Percentiles rank a stretch among this genome's conserved stretches.
Evolutionary conservation across 129 eudicot species (phyloP).

Genomic region (Helianthus annuus): DNA sequence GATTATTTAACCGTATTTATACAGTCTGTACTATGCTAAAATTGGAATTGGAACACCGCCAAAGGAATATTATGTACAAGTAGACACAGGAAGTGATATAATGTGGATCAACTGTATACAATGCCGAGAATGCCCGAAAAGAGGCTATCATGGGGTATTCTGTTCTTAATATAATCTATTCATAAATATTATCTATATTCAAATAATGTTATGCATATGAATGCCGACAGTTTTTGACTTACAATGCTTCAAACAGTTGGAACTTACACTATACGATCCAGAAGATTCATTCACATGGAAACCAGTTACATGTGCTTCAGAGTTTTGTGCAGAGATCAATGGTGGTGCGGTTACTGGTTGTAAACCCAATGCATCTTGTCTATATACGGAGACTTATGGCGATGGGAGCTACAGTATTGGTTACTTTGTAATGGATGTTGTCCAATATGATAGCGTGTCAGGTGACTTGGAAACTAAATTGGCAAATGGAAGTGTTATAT

Average conservation of each 20-base stretch:
- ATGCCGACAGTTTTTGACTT: neutral
- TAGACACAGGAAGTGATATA: constrained; percentile 86
- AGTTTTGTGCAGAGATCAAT: constrained; percentile 62
- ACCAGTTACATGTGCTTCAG: constrained; percentile 48
- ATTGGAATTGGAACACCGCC: constrained; percentile 85
- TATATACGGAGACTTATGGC: constrained; percentile 65
- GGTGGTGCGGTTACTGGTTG: constrained; percentile 54
- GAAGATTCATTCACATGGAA: constrained; percentile 60
- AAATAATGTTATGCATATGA: constrained; percentile 15
- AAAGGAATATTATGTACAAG: constrained; percentile 78
- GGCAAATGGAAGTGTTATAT: constrained; percentile 77
- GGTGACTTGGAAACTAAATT: constrained; percentile 77
- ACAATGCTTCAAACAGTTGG: constrained; percentile 47
- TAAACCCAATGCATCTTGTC: constrained; percentile 54
- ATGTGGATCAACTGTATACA: constrained; percentile 88
- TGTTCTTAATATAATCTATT: neutral
- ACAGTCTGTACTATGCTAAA: constrained; percentile 84
- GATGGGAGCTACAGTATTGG: constrained; percentile 80
- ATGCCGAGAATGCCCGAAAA: constrained; percentile 67
- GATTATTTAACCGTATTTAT: neutral
- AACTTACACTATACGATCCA: constrained; percentile 73
- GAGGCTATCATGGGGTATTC: constrained; percentile 77
- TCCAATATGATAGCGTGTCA: constrained; percentile 79
- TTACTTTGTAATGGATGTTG: constrained; percentile 69
- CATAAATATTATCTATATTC: neutral